Evolutionary conservation across 441 rosid genomes (phyloP).

Genomic region (Isatis lusitanica): DNA sequence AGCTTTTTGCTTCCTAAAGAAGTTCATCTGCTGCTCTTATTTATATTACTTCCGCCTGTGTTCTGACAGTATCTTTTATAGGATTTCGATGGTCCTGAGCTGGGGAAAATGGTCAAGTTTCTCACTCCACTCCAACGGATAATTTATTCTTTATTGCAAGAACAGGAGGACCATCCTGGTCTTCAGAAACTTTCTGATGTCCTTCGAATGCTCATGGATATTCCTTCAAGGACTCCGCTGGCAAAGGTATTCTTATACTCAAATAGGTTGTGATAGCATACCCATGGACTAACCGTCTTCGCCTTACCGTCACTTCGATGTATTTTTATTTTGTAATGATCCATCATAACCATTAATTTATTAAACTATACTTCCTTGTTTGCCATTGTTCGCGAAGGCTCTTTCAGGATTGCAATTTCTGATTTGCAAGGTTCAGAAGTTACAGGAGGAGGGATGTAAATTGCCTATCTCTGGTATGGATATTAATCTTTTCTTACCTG

Average conservation of each 20-base stretch:
- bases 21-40: constrained; percentile 3
- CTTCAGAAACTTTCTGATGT: constrained; percentile 75
- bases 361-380: constrained; percentile 17
- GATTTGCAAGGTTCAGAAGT: constrained; percentile 51
- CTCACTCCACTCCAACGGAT: constrained; percentile 53
- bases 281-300: background rate
- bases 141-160: constrained; percentile 49
- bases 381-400: constrained; percentile 53
- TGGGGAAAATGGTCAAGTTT: constrained; percentile 76
- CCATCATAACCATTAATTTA: background rate
- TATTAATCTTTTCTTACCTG: constrained; percentile 1
- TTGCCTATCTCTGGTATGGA: constrained; percentile 69
- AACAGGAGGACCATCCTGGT: constrained; percentile 87
- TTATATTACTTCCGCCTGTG: constrained; percentile 20
- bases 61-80: constrained; percentile 34
- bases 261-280: background rate
- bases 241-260: constrained; percentile 67
- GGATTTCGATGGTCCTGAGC: constrained; percentile 75
- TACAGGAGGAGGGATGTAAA: constrained; percentile 74
- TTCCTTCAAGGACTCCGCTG: constrained; percentile 78
- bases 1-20: constrained; percentile 23
- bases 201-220: constrained; percentile 67
- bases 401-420: constrained; percentile 88
- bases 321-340: background rate
- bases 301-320: background rate